These are phyloP conservation scores for Populus hybrid DNA, from an alignment of 441 rosid species.

Conservation along the genomic window DNA sequence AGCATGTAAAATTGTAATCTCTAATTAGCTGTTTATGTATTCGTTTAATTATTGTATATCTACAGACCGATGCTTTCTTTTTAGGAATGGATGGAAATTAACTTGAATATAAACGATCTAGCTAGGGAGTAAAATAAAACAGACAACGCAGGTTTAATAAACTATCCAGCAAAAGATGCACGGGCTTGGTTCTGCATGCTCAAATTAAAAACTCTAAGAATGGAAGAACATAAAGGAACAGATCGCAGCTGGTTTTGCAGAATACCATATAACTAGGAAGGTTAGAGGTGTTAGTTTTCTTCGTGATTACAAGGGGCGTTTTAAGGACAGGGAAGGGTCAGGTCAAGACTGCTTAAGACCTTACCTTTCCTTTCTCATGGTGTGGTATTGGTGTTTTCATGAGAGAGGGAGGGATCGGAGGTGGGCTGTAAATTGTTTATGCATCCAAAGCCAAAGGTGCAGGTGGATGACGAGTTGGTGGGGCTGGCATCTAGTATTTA, in stretches of 20 bases:
- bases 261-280: constrained; percentile 1
- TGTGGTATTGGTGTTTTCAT: not conserved
- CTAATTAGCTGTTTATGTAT: no score
- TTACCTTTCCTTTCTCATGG: no score
- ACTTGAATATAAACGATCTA: not conserved
- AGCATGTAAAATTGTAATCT: no score
- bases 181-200: not conserved
- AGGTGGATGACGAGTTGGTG: not conserved
- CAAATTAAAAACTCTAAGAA: not conserved
- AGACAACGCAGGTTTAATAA: not conserved
- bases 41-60: no score
- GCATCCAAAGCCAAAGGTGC: not conserved
- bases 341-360: no score
- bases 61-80: not conserved
- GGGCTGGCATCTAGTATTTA: not conserved
- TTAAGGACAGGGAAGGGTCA: no score
- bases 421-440: not conserved
- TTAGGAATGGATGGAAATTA: not conserved
- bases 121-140: not conserved
- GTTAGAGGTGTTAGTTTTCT: constrained; percentile 30
- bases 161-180: not conserved
- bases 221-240: not conserved
- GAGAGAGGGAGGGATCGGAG: not conserved
- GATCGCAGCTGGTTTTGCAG: constrained; percentile 31
- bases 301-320: constrained; percentile 34